These are phyloP conservation scores for Penicillium subrubescens DNA, from an alignment of 495 filamentous ascomycete genomes.

Conservation along the genomic window DNA sequence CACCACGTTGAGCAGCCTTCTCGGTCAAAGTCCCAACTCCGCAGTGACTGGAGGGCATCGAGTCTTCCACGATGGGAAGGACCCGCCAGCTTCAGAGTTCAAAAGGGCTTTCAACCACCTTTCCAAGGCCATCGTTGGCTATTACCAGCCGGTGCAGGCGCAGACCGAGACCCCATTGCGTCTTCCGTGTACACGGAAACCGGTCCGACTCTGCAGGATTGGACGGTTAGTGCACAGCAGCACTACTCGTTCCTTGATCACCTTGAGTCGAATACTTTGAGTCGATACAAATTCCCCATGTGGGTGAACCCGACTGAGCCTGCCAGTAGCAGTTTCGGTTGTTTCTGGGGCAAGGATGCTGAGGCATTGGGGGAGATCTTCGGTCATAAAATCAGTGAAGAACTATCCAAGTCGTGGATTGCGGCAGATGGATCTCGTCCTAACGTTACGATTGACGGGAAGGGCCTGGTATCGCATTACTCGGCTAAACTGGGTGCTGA, in stretches of 20 bases:
- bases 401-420: slow-evolving; percentile 3
- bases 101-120: slow-evolving; percentile 28
- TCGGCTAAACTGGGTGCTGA: slow-evolving; percentile 36
- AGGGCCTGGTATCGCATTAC: slow-evolving; percentile 54
- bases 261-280: slow-evolving; percentile 46
- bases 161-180: slow-evolving; percentile 33
- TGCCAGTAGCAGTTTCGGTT: slow-evolving; percentile 50
- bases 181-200: slow-evolving; percentile 33
- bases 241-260: slow-evolving; percentile 58
- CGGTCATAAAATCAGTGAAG: slow-evolving; percentile 8
- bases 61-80: slow-evolving; percentile 35
- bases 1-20: slow-evolving; percentile 21
- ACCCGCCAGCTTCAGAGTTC: slow-evolving; percentile 27
- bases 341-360: slow-evolving; percentile 48
- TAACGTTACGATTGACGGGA: slow-evolving; percentile 53
- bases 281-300: slow-evolving; percentile 54
- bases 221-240: slow-evolving; percentile 55
- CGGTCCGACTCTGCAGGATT: slow-evolving; percentile 42
- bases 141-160: slow-evolving; percentile 22
- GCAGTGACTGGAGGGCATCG: slow-evolving; percentile 34
- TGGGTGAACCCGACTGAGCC: slow-evolving; percentile 49
- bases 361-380: slow-evolving; percentile 17
- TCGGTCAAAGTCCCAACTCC: slow-evolving; percentile 14
- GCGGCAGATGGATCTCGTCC: slow-evolving; percentile 8
- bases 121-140: slow-evolving; percentile 39